Evolutionary conservation across 2,329 filamentous ascomycete genomes (phyloP).

Genomic region (Alternaria dauci): DNA sequence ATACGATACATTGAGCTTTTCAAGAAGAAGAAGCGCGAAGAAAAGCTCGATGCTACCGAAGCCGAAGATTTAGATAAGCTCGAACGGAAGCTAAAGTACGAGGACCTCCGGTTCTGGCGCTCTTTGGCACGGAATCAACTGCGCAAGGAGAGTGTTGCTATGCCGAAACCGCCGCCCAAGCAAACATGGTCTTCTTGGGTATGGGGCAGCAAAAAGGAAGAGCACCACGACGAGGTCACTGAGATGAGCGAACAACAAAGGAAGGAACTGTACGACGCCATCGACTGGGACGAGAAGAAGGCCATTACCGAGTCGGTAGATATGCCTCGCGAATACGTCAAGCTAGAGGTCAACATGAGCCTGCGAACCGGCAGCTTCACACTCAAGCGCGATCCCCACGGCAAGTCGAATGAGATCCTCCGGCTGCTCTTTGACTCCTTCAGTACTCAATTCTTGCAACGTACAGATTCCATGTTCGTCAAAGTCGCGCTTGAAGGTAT

Average conservation of each 20-base stretch:
- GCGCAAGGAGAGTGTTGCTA: slow-evolving; percentile 90
- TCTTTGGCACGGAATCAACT: slow-evolving; percentile 93
- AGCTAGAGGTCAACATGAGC: slow-evolving; percentile 89
- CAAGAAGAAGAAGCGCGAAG: slow-evolving; percentile 85
- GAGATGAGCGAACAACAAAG: slow-evolving; percentile 95
- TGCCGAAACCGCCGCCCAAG: slow-evolving; percentile 77
- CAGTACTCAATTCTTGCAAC: slow-evolving; percentile 85
- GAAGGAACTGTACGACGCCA: slow-evolving; percentile 95
- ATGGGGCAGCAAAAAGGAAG: slow-evolving; percentile 74
- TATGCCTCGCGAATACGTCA: slow-evolving; percentile 87
- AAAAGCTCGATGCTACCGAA: slow-evolving; percentile 73
- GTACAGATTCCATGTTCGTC: slow-evolving; percentile 88
- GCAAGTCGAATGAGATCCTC: slow-evolving; percentile 80
- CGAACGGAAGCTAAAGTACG: slow-evolving; percentile 89
- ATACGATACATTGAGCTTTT: slow-evolving; percentile 90
- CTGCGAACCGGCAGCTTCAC: slow-evolving; percentile 98
- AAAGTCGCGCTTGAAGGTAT: slow-evolving; percentile 92
- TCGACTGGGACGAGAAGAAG: slow-evolving; percentile 98
- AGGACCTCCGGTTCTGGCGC: slow-evolving; percentile 96
- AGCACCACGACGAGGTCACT: slow-evolving; percentile 71
- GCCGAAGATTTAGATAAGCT: slow-evolving; percentile 75
- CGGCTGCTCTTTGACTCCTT: slow-evolving; percentile 95
- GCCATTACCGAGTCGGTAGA: slow-evolving; percentile 88
- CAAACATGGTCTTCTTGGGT: slow-evolving; percentile 89
- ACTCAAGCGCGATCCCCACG: slow-evolving; percentile 82